Evolutionary conservation across 1,284 basidiomycete genomes (phyloP), one percentile per base, ranked within the genome.

Genomic region (Cryptococcus sp.): DNA sequence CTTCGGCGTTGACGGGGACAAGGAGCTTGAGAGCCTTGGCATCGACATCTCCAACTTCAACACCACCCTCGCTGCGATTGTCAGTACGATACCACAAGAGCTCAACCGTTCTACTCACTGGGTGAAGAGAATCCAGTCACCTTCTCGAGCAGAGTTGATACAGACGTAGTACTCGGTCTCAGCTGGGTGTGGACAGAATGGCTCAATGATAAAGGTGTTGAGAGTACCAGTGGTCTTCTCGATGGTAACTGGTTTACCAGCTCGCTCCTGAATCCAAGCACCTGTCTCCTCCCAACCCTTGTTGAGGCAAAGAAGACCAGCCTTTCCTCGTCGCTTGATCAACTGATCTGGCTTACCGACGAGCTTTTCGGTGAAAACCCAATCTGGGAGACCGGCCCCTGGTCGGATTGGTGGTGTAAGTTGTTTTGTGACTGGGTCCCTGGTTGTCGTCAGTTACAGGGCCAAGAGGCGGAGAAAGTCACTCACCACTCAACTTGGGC

Each of bases 291-390:
- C 81, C 90, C 90, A 98, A 50, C 84, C 82, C 80, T 94, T 94
- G 85, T 98, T 98, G 66, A 98, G 83, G 49, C 86, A 86, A 57
- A 98, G 85, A 32, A 98, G 84, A 65, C 95, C 95, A 35, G 93
- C 92, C 84, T 98, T 98, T 69, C 96, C 96, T 67, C 96, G 88
- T 70, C 95, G 89, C 83, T 98, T 98, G 85, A 98, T 98, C 77
- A 98, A 87, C 81, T 98, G 94, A 81, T 98, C 96, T 50, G 90
- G 90, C 79, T 95, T 93, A 33, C 86, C 89, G 71, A 95, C 90
- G 73, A 94, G 88, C 82, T 92, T 91, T 67, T 86, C 71, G 71
- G 80, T 83, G 80, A 86, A 86, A 55, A 98, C 89, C 94, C 94
- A 91, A 62, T 82, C 77, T 47, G 88, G 89, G 58, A 92, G 82